Conservation (phyloP, 2,329 filamentous ascomycete species). For the Celoporthe dispersa region DNA sequence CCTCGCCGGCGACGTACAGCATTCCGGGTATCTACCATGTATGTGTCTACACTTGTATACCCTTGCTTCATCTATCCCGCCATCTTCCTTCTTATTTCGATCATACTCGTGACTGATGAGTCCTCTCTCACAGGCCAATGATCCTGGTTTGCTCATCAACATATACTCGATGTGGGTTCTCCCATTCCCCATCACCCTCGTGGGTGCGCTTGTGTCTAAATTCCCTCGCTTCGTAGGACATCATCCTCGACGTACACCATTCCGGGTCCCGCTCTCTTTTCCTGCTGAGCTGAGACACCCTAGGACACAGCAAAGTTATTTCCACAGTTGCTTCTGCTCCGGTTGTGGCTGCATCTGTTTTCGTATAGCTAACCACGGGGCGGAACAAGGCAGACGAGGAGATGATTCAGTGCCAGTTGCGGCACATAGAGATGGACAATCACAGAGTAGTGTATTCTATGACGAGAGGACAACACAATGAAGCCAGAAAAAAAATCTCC, state of each 20-base stretch:
- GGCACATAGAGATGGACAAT: background rate
- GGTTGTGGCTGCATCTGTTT: background rate
- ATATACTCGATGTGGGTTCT: slow-evolving; percentile 25
- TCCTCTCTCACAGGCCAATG: slow-evolving; percentile 3
- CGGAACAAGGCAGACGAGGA: background rate
- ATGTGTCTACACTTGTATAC: background rate
- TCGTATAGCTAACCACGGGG: too few species aligned
- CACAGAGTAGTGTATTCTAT: too few species aligned
- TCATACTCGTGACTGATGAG: background rate
- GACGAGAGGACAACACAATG: background rate
- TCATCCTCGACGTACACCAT: slow-evolving; percentile 22
- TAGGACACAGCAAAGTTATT: background rate
- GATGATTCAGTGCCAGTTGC: background rate
- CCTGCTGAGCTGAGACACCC: background rate
- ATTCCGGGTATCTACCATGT: slow-evolving; percentile 26
- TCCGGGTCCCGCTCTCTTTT: slow-evolving; percentile 17
- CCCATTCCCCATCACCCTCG: background rate
- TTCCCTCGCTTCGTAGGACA: slow-evolving; percentile 5
- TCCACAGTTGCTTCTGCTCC: background rate
- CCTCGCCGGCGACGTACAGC: slow-evolving; percentile 18
- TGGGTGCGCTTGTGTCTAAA: background rate
- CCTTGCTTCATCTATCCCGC: background rate
- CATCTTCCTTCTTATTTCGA: too few species aligned
- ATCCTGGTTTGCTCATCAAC: slow-evolving; percentile 25
- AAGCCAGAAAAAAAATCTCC: background rate